Conservation (phyloP, 306 rosid species). For the Prunus mira region DNA sequence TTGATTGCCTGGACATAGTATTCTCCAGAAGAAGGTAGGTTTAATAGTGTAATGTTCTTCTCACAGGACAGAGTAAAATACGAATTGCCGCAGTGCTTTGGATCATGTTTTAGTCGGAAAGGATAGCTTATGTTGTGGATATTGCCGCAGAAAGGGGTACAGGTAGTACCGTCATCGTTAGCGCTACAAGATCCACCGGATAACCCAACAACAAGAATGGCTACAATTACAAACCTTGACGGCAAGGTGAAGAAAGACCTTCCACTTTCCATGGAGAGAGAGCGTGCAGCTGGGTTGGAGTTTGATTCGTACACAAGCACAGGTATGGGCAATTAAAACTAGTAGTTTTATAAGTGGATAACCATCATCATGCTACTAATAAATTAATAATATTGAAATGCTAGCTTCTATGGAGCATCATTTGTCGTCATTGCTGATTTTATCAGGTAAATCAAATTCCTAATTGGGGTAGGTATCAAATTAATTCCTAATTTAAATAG, state of each 20-base stretch:
- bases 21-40: too few relatives aligned
- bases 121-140: constrained; percentile 22
- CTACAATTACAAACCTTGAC: neutral
- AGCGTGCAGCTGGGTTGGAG: neutral
- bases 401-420: too few relatives aligned
- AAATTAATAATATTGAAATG: too few relatives aligned
- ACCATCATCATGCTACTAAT: too few relatives aligned
- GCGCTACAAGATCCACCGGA: neutral
- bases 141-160: constrained; percentile 11
- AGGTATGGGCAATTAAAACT: too few relatives aligned
- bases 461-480: too few relatives aligned
- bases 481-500: too few relatives aligned
- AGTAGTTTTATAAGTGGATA: too few relatives aligned
- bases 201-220: neutral
- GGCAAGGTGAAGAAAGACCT: neutral
- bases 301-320: too few relatives aligned
- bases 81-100: neutral
- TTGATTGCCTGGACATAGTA: constrained; percentile 25
- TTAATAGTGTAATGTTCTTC: too few relatives aligned
- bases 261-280: neutral
- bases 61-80: constrained; percentile 17
- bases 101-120: constrained; percentile 21
- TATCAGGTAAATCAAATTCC: too few relatives aligned
- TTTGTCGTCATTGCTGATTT: too few relatives aligned
- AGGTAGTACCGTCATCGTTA: neutral